Evolutionary conservation across 176 grass and related monocot species (phyloP).

Genomic region (Paspalum notatum): DNA sequence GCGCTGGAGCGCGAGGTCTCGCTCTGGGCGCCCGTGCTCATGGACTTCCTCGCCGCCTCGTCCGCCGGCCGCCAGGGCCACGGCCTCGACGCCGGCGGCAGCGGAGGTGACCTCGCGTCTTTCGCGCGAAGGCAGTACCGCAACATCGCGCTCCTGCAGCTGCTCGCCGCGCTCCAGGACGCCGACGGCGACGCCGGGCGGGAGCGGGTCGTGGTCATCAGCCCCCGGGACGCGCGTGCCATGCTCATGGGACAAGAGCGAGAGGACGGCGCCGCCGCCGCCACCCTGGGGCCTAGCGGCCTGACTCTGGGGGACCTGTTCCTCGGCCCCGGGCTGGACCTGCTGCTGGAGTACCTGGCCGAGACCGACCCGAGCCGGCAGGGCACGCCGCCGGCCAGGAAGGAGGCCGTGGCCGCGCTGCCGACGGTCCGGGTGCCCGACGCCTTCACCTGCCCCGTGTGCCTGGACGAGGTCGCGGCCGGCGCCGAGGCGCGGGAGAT

Average conservation of each 20-base stretch:
- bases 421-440: conserved; percentile 54
- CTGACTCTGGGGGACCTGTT: conserved; percentile 71
- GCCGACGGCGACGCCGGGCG: conserved; percentile 40
- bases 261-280: not conserved
- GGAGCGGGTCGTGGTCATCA: conserved; percentile 45
- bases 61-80: conserved; percentile 45
- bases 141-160: conserved; percentile 52
- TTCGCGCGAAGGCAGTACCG: conserved; percentile 53
- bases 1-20: conserved; percentile 29
- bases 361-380: conserved; percentile 62
- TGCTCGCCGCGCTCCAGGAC: conserved; percentile 62
- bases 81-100: not conserved
- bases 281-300: conserved; percentile 28
- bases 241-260: conserved; percentile 42
- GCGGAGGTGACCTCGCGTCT: conserved; percentile 30
- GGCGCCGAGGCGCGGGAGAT: conserved; percentile 75
- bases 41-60: conserved; percentile 62
- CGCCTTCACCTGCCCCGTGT: conserved; percentile 65
- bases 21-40: conserved; percentile 63
- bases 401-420: conserved; percentile 76
- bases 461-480: conserved; percentile 72
- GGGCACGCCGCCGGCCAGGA: conserved; percentile 67
- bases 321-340: conserved; percentile 69
- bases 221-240: conserved; percentile 43
- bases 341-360: conserved; percentile 73